Evolutionary conservation across 257 asterid species (phyloP).

Genomic region (Solanum dulcamara): DNA sequence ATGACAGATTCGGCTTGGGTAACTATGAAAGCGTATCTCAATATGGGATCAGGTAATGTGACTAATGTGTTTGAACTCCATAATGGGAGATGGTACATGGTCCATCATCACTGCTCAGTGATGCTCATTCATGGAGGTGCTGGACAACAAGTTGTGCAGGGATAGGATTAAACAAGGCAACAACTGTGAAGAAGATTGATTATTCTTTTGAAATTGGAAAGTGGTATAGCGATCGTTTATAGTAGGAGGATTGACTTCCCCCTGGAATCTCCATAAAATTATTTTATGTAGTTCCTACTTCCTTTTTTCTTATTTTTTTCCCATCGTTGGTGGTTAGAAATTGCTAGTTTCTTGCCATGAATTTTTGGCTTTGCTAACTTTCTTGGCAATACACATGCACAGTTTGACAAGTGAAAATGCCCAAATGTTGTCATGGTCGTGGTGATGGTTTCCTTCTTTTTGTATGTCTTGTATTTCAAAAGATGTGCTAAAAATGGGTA

Average conservation of each 20-base stretch:
- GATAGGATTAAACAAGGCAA: slow-evolving; percentile 10
- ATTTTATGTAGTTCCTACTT: slow-evolving; percentile 2
- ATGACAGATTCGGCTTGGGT: slow-evolving; percentile 78
- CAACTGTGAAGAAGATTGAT: slow-evolving; percentile 9
- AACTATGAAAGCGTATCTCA: slow-evolving; percentile 71
- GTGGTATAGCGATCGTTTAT: slow-evolving; percentile 32
- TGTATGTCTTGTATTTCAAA: neutral
- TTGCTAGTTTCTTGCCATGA: slow-evolving; percentile 10
- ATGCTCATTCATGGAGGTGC: slow-evolving; percentile 44
- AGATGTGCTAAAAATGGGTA: neutral
- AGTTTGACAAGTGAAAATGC: neutral
- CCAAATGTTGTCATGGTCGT: neutral
- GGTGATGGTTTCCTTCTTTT: neutral
- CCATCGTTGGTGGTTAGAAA: slow-evolving; percentile 2
- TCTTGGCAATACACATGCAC: neutral
- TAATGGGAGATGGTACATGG: slow-evolving; percentile 86
- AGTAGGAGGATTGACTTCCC: slow-evolving; percentile 20
- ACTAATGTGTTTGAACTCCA: slow-evolving; percentile 70
- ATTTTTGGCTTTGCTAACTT: neutral
- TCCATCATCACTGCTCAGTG: slow-evolving; percentile 84
- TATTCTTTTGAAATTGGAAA: slow-evolving; percentile 18
- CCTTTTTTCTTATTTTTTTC: neutral
- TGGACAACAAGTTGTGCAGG: slow-evolving; percentile 37
- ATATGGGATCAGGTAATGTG: slow-evolving; percentile 35
- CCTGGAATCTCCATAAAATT: neutral